Percentiles rank a stretch among this genome's conserved stretches.
phyloP scores from a whole-genome alignment of 73 alveolate genomes.

The Paramecium primaurelia region DNA sequence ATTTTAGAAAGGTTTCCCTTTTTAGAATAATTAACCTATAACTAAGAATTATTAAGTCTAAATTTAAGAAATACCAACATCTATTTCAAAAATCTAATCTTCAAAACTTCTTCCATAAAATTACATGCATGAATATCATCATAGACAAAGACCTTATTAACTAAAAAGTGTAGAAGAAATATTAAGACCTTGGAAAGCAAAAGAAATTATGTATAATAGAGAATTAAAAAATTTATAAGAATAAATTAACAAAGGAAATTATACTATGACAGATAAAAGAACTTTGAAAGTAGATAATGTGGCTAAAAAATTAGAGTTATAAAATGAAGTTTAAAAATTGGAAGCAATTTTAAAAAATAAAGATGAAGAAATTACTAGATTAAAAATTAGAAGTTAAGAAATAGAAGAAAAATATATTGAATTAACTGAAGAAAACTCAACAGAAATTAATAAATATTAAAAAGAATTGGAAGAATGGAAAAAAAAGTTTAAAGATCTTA shows the following conservation, averaged over 20 bases:
- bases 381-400: not conserved
- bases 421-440: not conserved
- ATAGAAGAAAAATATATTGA: not conserved
- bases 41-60: not conserved
- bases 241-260: not conserved
- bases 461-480: not conserved
- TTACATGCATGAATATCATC: not conserved
- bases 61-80: not conserved
- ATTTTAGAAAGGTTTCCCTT: not conserved
- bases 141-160: not conserved
- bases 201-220: not conserved
- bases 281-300: not conserved
- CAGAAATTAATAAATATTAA: not conserved
- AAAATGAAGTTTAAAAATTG: not conserved
- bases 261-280: not conserved
- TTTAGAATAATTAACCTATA: not conserved
- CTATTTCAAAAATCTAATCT: not conserved
- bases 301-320: not conserved
- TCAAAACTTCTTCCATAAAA: not conserved
- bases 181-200: not conserved
- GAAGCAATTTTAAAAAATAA: not conserved
- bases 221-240: not conserved
- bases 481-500: not conserved
- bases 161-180: not conserved
- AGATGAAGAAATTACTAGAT: not conserved